Evolutionary conservation across 139 green algal genomes (phyloP).

Genomic region (Chlorella sp.): DNA sequence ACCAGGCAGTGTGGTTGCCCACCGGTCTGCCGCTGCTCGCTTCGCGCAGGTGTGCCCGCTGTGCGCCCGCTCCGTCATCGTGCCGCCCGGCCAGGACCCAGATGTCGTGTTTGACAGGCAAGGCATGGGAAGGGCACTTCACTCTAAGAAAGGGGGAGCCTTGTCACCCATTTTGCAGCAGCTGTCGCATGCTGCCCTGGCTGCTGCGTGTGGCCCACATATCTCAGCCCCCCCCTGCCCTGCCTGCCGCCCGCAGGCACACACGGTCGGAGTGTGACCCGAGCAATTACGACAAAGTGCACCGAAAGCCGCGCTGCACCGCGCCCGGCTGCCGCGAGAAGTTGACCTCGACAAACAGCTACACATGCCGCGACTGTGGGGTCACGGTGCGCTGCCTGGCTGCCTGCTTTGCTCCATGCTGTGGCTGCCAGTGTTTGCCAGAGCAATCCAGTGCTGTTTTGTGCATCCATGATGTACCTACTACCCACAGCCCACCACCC

Average conservation of each 20-base stretch:
- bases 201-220: no score
- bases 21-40: background rate
- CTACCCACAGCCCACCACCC: no score
- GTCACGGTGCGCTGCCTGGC: background rate
- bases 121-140: background rate
- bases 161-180: no score
- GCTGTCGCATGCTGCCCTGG: background rate
- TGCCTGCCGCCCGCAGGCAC: slow-evolving; percentile 11
- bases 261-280: slow-evolving; percentile 68
- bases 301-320: slow-evolving; percentile 71
- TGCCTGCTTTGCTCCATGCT: no score
- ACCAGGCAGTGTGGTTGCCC: no score
- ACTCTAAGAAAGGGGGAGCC: background rate
- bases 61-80: slow-evolving; percentile 63
- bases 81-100: slow-evolving; percentile 6
- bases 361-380: slow-evolving; percentile 66
- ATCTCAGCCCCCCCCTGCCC: background rate
- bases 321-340: slow-evolving; percentile 73
- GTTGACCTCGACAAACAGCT: slow-evolving; percentile 77
- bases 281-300: slow-evolving; percentile 74
- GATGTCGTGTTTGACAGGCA: slow-evolving; percentile 49
- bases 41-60: slow-evolving; percentile 78
- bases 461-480: no score
- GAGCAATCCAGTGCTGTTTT: no score
- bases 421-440: no score